Evolutionary conservation across 768 basidiomycete species (phyloP), one percentile per base, ranked within the genome.

Genomic region (Cyathus striatus): DNA sequence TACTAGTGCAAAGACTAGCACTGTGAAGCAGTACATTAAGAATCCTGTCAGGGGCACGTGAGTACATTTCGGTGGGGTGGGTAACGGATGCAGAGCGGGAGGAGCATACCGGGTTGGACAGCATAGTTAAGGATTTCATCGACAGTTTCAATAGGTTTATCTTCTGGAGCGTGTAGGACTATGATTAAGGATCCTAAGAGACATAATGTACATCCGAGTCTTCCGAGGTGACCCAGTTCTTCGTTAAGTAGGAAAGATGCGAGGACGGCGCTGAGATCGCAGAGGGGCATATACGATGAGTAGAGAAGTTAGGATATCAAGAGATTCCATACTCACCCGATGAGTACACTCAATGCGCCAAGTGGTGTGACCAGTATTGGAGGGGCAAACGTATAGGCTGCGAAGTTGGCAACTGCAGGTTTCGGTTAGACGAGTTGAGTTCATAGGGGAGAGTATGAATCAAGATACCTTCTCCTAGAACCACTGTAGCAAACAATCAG

Each of bases 361-460:
- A 99, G 67, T 1, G 96, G 96, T 1, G 95, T 97, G n/a, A 99
- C 93, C 43, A 99, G 73, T 57, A 97, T 94, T 53, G 96, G 90
- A 47, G 95, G 96, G 2, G 96, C 96, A 54, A 97, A 99, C 0
- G 92, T 89, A 60, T 97, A 97, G 6, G 95, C 95, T 5, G 94
- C 92, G 64, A 98, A 98, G 66, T 89, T 89, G 43, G 87, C 86
- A 46, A 84, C 83, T 87, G 49, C 39, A 39, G 38, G 41, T 23
- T 14, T 14, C 22, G 36, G 36, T 49, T 30, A 51, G 41, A 48
- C 26, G 33, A 36, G 20, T 34, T 13, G 18, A 12, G 24, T 30
- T 39, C 25, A 26, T 17, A 7, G 16, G 43, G n/a, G n/a, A n/a
- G n/a, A n/a, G n/a, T 16, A 10, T 18, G 20, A 40, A 24, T 24